These are phyloP conservation scores for Plasmodium gonderi DNA, from an alignment of 169 alveolate genomes.

Conservation along the genomic window DNA sequence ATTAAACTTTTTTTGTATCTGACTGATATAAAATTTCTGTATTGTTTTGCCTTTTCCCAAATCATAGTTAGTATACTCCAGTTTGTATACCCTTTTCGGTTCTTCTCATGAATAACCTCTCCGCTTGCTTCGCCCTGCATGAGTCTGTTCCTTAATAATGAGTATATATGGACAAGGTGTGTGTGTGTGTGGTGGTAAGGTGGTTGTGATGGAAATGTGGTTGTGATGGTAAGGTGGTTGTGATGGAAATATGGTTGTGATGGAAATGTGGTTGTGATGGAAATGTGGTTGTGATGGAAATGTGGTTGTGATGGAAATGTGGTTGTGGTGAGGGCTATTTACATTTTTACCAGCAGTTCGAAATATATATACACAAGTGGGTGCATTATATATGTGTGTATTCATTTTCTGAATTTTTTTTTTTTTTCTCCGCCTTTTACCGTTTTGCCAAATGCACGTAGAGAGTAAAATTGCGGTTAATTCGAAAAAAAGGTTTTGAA, in stretches of 20 bases:
- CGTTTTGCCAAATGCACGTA: conserved; percentile 20
- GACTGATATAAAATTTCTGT: conserved; percentile 15
- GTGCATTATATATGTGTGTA: neutral
- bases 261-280: too few species aligned
- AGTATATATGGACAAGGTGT: too few species aligned
- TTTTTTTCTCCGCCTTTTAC: neutral
- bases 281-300: too few species aligned
- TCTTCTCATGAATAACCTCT: neutral
- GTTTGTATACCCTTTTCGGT: neutral
- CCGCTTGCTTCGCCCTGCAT: neutral
- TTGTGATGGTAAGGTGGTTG: too few species aligned
- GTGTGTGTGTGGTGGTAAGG: neutral
- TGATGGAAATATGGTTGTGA: too few species aligned
- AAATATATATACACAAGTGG: too few species aligned
- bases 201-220: too few species aligned
- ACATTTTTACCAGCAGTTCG: too few species aligned
- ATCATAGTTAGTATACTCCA: neutral
- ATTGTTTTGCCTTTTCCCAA: conserved; percentile 11
- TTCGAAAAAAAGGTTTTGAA: conserved; percentile 36
- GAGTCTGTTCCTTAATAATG: neutral
- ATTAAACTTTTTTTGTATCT: conserved; percentile 27
- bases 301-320: too few species aligned
- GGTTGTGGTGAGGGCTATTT: too few species aligned
- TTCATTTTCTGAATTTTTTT: neutral
- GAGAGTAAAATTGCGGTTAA: conserved; percentile 36